Conservation (phyloP, 768 basidiomycete genomes). For the Albatrellus ellisii region DNA sequence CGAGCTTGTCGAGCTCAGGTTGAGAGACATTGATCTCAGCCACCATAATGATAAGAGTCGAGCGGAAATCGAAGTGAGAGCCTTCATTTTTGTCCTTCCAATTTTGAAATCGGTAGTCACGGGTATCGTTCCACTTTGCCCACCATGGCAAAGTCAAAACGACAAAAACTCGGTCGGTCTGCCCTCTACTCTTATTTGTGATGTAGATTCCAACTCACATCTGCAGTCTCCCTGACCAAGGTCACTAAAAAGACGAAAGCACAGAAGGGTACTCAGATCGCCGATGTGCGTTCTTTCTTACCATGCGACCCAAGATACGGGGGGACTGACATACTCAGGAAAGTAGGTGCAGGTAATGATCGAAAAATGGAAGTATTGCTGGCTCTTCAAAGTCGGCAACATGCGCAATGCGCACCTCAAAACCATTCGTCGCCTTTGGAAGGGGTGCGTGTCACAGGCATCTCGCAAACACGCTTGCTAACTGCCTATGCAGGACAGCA, state of each 20-base stretch:
- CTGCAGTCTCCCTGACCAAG: conserved; percentile 85
- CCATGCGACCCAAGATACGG: not conserved
- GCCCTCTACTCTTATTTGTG: conserved; percentile 2
- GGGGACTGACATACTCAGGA: conserved; percentile 2
- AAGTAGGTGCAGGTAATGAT: conserved; percentile 65
- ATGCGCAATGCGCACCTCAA: conserved; percentile 94
- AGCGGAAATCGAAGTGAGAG: not conserved
- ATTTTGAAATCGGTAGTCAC: conserved; percentile 15
- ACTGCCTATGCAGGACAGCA: conserved; percentile 42
- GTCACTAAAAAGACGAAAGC: conserved; percentile 88
- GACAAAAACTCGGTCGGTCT: conserved; percentile 71
- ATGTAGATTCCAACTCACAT: conserved; percentile 10
- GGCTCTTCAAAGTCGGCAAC: conserved; percentile 89
- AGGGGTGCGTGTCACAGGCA: conserved; percentile 44
- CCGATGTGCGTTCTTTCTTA: conserved; percentile 38
- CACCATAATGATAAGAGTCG: conserved; percentile 1
- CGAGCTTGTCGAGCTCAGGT: conserved; percentile 52
- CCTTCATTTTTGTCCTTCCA: conserved; percentile 6
- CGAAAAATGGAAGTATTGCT: conserved; percentile 91
- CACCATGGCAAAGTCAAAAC: conserved; percentile 80
- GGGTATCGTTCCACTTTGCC: conserved; percentile 18
- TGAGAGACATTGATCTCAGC: conserved; percentile 24
- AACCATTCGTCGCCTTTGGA: conserved; percentile 88
- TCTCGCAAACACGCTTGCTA: conserved; percentile 4
- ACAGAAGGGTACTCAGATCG: conserved; percentile 76